Base-by-base conservation (phyloP, 2,329 filamentous ascomycete genomes). In the Arthrobotrys pseudoclavata region DNA sequence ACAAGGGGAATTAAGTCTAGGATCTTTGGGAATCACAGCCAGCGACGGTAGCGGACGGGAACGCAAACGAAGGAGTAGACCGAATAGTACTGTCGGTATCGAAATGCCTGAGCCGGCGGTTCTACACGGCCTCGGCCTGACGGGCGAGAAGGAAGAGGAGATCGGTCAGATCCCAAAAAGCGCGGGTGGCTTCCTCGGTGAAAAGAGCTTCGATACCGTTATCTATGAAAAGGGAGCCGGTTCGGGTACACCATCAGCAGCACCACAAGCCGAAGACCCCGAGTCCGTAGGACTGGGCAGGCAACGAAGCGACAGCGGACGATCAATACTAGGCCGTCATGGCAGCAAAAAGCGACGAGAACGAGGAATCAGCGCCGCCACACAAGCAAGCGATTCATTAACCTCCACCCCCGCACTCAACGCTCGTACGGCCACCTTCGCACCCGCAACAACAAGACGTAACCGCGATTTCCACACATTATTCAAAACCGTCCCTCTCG, bases 401-500 rank as follows among this genome's bases (percentile, higher is more conserved):
- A 34, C 24, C 13, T 47, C 64, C 4, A 97, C 95, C 3, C 55
- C 55, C 10, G 55, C 55, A 1, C 22, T 60, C 4, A 24, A 20
- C 20, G 55, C 18, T 4, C 55, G 55, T 15, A 10, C 20, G 18
- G 34, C 55, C 9, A 96, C 96, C 0, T 99, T 99, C 83, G 95
- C 96, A 61, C 94, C 98, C 79, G 96, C 96, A 60, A 96, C 92
- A 83, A 97, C 96, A 84, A 97, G 96, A 85, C 90, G 96, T 70
- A 99, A 99, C 84, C 90, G 93, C 60, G 96, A 98, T 82, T 99
- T 98, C 82, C 96, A 99, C 83, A 89, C 88, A 75, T 85, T 97
- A 1, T 99, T 99, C 86, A 92, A 96, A 84, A 98, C 94, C 83
- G 96, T 99, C 0, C 96, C 96, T 0, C 95, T 98, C 80, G 96